Evolutionary conservation across 371 early-diverging fungal species (phyloP).

Genomic region (Synchytrium microbalum): DNA sequence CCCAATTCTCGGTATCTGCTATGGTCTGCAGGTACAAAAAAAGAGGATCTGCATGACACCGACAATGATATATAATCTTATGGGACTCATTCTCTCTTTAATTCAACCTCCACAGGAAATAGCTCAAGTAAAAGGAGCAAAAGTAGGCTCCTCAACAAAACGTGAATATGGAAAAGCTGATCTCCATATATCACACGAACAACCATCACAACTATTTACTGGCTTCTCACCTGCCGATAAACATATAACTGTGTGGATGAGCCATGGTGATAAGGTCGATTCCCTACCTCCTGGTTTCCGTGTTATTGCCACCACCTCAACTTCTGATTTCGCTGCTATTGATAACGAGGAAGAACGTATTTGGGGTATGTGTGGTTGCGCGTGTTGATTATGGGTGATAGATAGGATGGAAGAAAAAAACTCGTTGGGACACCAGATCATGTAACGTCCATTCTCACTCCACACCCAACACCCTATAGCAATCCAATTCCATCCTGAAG

Average conservation of each 20-base stretch:
- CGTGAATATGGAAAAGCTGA: constrained; percentile 93
- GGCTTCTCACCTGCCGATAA: constrained; percentile 45
- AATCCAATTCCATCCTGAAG: constrained; percentile 97
- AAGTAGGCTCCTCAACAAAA: constrained; percentile 77
- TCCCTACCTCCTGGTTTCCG: constrained; percentile 73
- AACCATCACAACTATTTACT: constrained; percentile 62
- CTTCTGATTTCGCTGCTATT: constrained; percentile 85
- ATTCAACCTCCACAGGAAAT: constrained; percentile 59
- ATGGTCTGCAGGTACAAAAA: constrained; percentile 89
- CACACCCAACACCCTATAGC: too few relatives aligned
- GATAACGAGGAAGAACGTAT: constrained; percentile 65
- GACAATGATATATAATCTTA: background rate
- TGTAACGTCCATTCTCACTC: too few relatives aligned
- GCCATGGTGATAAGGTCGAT: constrained; percentile 91
- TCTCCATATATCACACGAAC: constrained; percentile 54
- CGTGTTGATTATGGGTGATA: too few relatives aligned
- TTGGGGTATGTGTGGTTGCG: too few relatives aligned
- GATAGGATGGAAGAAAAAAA: too few relatives aligned
- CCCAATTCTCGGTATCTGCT: constrained; percentile 95
- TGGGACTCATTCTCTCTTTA: background rate
- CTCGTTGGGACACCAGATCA: too few relatives aligned
- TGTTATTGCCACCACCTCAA: constrained; percentile 75
- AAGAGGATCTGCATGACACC: background rate
- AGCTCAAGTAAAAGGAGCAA: constrained; percentile 78
- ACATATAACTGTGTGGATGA: constrained; percentile 97